Base-by-base conservation (phyloP, 345 rosid genomes). In the Boechera retrofracta region DNA sequence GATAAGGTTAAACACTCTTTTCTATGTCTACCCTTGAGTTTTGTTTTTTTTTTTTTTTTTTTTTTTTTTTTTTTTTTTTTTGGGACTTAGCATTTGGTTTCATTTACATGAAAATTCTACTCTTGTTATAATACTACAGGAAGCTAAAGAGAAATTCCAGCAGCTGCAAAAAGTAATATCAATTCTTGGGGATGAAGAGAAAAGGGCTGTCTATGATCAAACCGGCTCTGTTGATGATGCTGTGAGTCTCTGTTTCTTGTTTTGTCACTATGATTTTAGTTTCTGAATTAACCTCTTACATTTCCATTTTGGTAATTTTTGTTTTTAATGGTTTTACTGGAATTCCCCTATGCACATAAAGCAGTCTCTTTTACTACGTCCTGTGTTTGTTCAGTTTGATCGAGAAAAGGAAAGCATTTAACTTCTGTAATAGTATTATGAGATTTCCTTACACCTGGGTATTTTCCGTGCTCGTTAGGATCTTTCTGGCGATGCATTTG, bases 91-190 rank as follows among this genome's bases (percentile, higher is more conserved):
- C 16, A 0, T 36, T 16, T 18, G 54, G 11, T 15, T 39, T 1
- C 10, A 15, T 5, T 16, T 51, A 24, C 2, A 54, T 53, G 10
- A 1, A 69, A 9, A 0, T 36, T 3, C 3, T 55, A 6, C 47
- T 67, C 18, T 56, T 18, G 31, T 51, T 51, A 12, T 44, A 59
- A 41, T 57, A 3, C 2, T 41, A 64, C 64, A 95, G 99, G 98
- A 88, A 67, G 97, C 98, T 53, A 95, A 93, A 67, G 97, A 88
- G 76, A 95, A 93, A 45, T 95, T 93, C 80, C 98, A 95, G 87
- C 94, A 91, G 73, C 75, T 95, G 78, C 97, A 95, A 75, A 92
- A 88, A 83, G 97, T 91, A 73, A 91, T 95, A n/a, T 89, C 96
- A 0, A 82, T 96, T 82, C 92, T 93, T 5, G 98, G 96, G 9